Base-by-base conservation (phyloP, 2,329 filamentous ascomycete species). In the Xylaria sp. region DNA sequence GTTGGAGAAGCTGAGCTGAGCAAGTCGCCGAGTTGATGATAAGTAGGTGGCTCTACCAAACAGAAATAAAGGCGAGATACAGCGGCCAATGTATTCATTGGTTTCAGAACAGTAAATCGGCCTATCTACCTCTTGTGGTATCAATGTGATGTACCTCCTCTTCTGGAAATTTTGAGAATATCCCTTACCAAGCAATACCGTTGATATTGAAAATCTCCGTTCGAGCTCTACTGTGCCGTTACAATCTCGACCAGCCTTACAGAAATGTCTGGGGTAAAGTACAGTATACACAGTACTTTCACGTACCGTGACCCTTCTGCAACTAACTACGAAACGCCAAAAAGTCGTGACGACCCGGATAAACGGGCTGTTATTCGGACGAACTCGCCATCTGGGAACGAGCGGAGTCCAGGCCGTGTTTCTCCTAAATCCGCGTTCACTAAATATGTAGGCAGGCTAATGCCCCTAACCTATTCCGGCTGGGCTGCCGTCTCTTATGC, bases 321-420 rank as follows among this genome's bases (percentile, higher is more conserved):
- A 23, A 54, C 4, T 33, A 23, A 54, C 44, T 28, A 31, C 36
- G 63, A 33, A 58, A 48, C 38, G 13, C 6, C 7, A 26, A 62
- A 54, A 40, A 44, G 51, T 49, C 28, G 44, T 51, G 36, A 23
- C 46, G 20, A 65, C 46, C 54, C 66, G 68, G 66, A 66, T 63
- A 56, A 68, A 68, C 42, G 65, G 58, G 48, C 42, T 65, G 9
- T 63, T 59, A 63, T 59, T 61, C 44, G 54, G 62, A 57, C 40
- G 54, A 23, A 31, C 51, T 53, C 58, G 49, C 42, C 44, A 40
- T 10, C 33, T 38, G 2, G 4, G 17, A 64, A n/a, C 38, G 44
- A 56, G 60, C 26, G 42, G 53, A 23, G 51, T n/a, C 36, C 17
- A 20, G 31, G 59, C 48, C 44, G 42, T 64, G 64, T 69, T 69